These are phyloP conservation scores for Magnusiomyces sp. DNA, from an alignment of 1,139 yeast species.

Conservation along the genomic window DNA sequence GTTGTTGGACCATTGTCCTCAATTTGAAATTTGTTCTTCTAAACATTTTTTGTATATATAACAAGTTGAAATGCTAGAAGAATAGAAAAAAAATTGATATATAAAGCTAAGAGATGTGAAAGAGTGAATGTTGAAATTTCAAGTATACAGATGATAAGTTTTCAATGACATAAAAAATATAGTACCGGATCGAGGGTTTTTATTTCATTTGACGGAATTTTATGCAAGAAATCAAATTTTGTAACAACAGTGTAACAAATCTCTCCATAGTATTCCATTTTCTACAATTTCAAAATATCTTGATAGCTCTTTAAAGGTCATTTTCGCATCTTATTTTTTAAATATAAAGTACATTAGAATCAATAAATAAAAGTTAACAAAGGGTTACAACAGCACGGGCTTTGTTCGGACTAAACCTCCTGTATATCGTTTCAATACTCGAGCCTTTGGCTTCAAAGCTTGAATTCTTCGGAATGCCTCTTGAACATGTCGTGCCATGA, in stretches of 20 bases:
- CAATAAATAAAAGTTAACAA: not conserved
- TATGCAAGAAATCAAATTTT: no score
- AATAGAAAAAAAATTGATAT: not conserved
- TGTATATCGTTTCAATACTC: slow-evolving; percentile 56
- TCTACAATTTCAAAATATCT: no score
- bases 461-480: slow-evolving; percentile 91
- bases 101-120: not conserved
- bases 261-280: no score
- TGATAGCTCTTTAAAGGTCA: no score
- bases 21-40: not conserved
- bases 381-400: slow-evolving; percentile 28
- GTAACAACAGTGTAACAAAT: no score
- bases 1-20: no score
- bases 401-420: slow-evolving; percentile 49
- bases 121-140: no score
- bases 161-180: no score
- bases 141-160: no score
- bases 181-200: no score
- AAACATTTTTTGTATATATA: not conserved
- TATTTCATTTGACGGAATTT: no score
- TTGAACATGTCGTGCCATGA: slow-evolving; percentile 73
- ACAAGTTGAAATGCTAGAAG: not conserved
- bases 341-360: not conserved
- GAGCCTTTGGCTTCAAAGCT: slow-evolving; percentile 48
- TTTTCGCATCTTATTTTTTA: no score